A percentile compares a stretch with the other conserved stretches of the same genome.
These are phyloP conservation scores for Meira nashicola DNA, from an alignment of 1,284 basidiomycete species.

Conservation along the genomic window DNA sequence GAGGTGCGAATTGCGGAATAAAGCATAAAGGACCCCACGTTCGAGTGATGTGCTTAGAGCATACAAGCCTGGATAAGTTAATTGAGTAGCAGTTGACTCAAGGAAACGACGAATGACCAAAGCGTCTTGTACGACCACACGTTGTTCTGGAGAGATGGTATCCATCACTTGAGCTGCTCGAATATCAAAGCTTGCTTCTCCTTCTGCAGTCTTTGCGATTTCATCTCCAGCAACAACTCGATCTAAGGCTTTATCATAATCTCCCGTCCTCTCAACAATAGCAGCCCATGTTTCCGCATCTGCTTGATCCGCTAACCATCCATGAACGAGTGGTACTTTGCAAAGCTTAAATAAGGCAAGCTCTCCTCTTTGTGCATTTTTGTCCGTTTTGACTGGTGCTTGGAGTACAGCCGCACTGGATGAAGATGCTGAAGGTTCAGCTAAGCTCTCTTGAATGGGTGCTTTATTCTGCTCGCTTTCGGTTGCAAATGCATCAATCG, in stretches of 20 bases:
- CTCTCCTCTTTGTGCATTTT: conserved; percentile 58
- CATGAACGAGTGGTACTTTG: conserved; percentile 75
- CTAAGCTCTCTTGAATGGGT: neutral
- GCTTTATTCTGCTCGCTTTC: neutral
- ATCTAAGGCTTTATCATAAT: conserved; percentile 61
- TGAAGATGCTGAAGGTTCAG: neutral
- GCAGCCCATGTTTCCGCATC: conserved; percentile 61
- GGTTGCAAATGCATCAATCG: conserved; percentile 27
- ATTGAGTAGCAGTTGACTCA: conserved; percentile 68
- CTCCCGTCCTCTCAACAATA: conserved; percentile 57
- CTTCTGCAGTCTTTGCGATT: conserved; percentile 56
- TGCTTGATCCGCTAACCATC: conserved; percentile 80
- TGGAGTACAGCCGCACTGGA: conserved; percentile 48
- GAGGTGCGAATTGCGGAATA: conserved; percentile 84
- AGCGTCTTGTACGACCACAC: conserved; percentile 9
- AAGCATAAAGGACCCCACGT: conserved; percentile 62
- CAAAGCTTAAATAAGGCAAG: conserved; percentile 78
- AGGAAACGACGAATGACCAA: conserved; percentile 57
- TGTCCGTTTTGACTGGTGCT: conserved; percentile 43
- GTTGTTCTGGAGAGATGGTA: neutral
- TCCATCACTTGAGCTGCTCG: neutral
- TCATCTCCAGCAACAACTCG: conserved; percentile 72
- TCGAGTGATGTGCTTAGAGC: conserved; percentile 56
- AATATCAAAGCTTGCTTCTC: neutral
- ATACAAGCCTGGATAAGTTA: conserved; percentile 72